These are phyloP conservation scores for Picochlorum sp. DNA, from an alignment of 139 green algal genomes.

Conservation along the genomic window DNA sequence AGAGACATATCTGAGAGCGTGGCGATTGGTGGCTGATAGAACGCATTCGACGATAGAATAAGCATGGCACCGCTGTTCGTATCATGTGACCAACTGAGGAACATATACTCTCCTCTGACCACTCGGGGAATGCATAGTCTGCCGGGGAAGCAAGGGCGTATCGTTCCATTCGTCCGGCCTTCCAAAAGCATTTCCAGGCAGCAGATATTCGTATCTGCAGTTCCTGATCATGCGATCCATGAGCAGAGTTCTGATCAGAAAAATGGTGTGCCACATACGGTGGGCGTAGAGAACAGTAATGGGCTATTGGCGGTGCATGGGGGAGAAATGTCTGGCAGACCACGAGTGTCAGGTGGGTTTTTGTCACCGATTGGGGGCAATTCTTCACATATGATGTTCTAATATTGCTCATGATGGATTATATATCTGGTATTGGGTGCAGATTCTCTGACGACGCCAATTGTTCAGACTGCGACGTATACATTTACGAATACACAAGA, in stretches of 20 bases:
- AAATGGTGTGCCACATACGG: neutral
- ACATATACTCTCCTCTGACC: conserved; percentile 13
- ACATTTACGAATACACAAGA: conserved; percentile 80
- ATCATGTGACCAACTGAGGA: conserved; percentile 8
- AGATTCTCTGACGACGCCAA: conserved; percentile 94
- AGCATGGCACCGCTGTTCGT: conserved; percentile 12
- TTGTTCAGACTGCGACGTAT: conserved; percentile 95
- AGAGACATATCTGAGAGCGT: neutral
- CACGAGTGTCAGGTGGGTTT: conserved; percentile 43
- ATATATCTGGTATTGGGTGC: neutral
- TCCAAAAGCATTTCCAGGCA: neutral
- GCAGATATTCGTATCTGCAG: neutral
- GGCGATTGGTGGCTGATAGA: neutral
- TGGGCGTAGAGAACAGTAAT: neutral
- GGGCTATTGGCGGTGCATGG: conserved; percentile 49
- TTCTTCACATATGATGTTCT: too few species aligned
- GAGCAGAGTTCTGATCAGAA: neutral
- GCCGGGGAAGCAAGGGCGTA: conserved; percentile 8
- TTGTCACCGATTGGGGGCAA: neutral
- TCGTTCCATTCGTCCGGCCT: conserved; percentile 19
- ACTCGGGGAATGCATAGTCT: conserved; percentile 10
- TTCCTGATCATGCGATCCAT: neutral
- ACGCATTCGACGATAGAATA: neutral
- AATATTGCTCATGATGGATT: too few species aligned
- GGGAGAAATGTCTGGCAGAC: conserved; percentile 76